Conservation (phyloP, 768 basidiomycete species). For the Boletus coccyginus region DNA sequence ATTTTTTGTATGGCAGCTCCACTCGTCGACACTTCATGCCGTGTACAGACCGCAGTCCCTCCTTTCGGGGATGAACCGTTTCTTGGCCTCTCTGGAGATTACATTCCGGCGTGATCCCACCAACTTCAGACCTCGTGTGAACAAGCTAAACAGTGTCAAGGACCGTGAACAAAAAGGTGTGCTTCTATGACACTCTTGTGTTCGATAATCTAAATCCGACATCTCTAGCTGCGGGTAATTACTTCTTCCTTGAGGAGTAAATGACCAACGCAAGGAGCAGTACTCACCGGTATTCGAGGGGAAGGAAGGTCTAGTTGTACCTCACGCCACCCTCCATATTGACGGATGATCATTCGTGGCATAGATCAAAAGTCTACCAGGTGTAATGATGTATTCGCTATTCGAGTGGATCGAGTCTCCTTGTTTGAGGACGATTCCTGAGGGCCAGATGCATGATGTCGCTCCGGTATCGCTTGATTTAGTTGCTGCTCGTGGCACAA, state of each 20-base stretch:
- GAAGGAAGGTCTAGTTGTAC: constrained; percentile 17
- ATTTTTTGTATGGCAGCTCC: not conserved
- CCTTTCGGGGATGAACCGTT: constrained; percentile 96
- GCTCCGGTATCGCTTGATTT: not conserved
- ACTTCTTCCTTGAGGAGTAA: constrained; percentile 91
- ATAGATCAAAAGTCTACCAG: constrained; percentile 8
- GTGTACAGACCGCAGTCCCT: constrained; percentile 81
- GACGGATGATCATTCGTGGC: constrained; percentile 4
- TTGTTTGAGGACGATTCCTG: not conserved
- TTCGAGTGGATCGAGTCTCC: constrained; percentile 7
- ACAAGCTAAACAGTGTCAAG: constrained; percentile 82
- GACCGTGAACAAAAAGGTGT: constrained; percentile 84
- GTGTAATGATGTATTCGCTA: constrained; percentile 9
- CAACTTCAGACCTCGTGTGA: constrained; percentile 86
- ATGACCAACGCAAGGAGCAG: not conserved
- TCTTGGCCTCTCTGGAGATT: constrained; percentile 92
- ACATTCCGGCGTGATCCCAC: constrained; percentile 98
- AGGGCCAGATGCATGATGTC: not conserved
- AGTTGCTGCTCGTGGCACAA: not conserved
- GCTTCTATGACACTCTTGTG: constrained; percentile 18
- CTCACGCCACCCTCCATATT: constrained; percentile 3
- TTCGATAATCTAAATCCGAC: constrained; percentile 5
- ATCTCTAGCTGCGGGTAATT: constrained; percentile 69
- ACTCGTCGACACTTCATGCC: not conserved
- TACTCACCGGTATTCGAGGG: not conserved